A percentile compares a stretch with the other conserved stretches of the same genome.
Evolutionary conservation across 2,329 filamentous ascomycete genomes (phyloP).

Genomic region (Aspergillus sojae): DNA sequence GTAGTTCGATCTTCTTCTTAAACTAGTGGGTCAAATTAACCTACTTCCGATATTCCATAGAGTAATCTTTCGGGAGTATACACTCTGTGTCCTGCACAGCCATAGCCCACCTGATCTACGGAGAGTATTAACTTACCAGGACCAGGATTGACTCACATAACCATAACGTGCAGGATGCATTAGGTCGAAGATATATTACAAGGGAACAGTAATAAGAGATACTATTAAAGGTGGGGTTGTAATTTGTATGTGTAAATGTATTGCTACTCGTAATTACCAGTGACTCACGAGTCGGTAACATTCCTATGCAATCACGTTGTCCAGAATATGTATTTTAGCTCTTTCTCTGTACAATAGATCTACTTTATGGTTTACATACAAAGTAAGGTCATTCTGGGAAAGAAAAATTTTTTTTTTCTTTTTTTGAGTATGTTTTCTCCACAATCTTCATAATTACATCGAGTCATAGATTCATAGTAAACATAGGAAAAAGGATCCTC

Average conservation of each 20-base stretch:
- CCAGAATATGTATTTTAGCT: not conserved
- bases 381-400: not conserved
- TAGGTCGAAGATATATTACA: not conserved
- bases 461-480: not conserved
- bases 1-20: not conserved
- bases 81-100: not conserved
- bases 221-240: not conserved
- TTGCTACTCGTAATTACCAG: not conserved
- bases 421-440: not conserved
- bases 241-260: not conserved
- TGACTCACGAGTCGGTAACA: not conserved
- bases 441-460: not conserved
- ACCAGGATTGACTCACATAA: not conserved
- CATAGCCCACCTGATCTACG: not conserved
- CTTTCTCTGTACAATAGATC: not conserved
- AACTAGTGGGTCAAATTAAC: not conserved
- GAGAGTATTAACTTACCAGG: not conserved
- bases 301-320: not conserved
- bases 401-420: not conserved
- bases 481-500: not conserved
- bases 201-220: not conserved
- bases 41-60: not conserved
- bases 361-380: not conserved
- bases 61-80: not conserved
- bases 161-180: not conserved